Conservation (phyloP, 2,329 filamentous ascomycete species). For the Zymoseptoria passerinii region DNA sequence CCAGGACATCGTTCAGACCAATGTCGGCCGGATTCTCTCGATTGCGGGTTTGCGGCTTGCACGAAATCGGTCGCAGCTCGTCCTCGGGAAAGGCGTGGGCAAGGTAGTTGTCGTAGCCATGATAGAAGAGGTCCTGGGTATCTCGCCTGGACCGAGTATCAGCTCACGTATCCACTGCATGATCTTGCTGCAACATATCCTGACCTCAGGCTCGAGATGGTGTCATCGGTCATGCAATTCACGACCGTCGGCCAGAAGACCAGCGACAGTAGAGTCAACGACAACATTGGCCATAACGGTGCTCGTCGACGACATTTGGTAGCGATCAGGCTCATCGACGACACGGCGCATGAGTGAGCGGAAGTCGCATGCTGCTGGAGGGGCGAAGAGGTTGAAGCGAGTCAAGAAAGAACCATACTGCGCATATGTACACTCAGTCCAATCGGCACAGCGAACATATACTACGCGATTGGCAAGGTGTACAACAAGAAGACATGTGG, state of each 20-base stretch:
- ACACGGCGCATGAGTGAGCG: background rate
- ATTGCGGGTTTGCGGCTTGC: conserved; percentile 76
- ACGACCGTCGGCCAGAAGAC: conserved; percentile 28
- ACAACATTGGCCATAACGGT: conserved; percentile 27
- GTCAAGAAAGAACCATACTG: background rate
- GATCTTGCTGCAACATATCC: background rate
- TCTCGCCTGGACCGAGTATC: conserved; percentile 32
- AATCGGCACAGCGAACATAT: background rate
- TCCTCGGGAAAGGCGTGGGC: conserved; percentile 89
- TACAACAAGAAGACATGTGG: background rate
- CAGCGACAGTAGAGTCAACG: conserved; percentile 21
- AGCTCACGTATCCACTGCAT: background rate
- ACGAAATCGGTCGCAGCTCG: conserved; percentile 81
- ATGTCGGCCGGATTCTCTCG: conserved; percentile 68
- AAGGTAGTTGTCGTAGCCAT: conserved; percentile 96
- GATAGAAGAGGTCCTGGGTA: conserved; percentile 74
- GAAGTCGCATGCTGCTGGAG: background rate
- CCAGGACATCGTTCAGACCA: conserved; percentile 88
- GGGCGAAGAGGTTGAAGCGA: background rate
- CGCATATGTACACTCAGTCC: background rate
- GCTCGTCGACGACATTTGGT: background rate
- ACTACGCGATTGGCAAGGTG: background rate
- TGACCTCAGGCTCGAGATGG: conserved; percentile 32
- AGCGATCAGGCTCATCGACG: conserved; percentile 20
- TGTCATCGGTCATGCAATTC: conserved; percentile 40